A percentile compares a stretch with the other conserved stretches of the same genome.
Conservation (phyloP, 2,329 filamentous ascomycete genomes). For the Sphaerulina vaccinii region DNA sequence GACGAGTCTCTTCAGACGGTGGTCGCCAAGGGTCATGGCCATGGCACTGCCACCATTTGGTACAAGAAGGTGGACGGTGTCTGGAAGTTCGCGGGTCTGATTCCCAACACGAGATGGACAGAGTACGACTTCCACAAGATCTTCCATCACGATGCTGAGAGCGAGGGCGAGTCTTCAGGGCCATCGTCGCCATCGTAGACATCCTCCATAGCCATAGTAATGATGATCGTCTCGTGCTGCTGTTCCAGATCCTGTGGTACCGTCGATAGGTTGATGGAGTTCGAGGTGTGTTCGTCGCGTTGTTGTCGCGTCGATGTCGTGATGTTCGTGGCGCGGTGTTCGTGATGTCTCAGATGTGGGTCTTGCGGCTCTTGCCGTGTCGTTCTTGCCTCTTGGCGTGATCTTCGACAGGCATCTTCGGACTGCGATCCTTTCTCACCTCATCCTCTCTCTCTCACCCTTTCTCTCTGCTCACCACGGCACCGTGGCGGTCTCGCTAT, state of each 20-base stretch:
- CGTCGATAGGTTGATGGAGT: not conserved
- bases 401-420: too few species aligned
- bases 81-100: slow-evolving; percentile 56
- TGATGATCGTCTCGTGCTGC: too few species aligned
- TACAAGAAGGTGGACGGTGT: slow-evolving; percentile 54
- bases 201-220: too few species aligned
- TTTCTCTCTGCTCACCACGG: too few species aligned
- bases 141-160: slow-evolving; percentile 30
- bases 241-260: not conserved
- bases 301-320: not conserved
- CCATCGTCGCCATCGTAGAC: not conserved
- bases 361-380: too few species aligned
- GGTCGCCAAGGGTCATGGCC: slow-evolving; percentile 51
- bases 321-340: not conserved
- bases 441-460: too few species aligned
- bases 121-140: slow-evolving; percentile 54
- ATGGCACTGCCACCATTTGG: slow-evolving; percentile 51
- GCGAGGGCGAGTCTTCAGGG: not conserved
- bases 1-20: slow-evolving; percentile 47
- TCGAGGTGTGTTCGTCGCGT: not conserved
- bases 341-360: not conserved
- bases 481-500: too few species aligned
- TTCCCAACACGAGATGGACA: slow-evolving; percentile 51
- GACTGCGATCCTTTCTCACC: too few species aligned
- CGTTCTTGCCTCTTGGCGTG: too few species aligned